Evolutionary conservation across 2,329 filamentous ascomycete species (phyloP).

Genomic region (Phaeosphaeriaceae sp.): DNA sequence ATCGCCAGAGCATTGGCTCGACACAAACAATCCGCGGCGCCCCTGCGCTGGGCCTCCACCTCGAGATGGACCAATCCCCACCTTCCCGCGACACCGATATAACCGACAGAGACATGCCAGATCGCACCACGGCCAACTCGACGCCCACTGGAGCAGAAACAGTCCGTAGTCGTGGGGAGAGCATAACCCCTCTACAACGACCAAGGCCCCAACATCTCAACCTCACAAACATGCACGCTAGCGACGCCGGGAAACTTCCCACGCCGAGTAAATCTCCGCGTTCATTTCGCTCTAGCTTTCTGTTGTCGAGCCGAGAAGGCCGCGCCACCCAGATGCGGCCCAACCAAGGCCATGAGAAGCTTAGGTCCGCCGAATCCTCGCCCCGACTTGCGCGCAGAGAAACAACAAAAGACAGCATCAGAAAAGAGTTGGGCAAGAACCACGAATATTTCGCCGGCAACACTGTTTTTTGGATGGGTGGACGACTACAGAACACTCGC

Average conservation of each 20-base stretch:
- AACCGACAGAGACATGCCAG: conserved; percentile 74
- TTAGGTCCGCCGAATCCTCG: conserved; percentile 81
- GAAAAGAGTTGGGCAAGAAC: conserved; percentile 68
- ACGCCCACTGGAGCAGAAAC: conserved; percentile 69
- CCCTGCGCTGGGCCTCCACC: conserved; percentile 40
- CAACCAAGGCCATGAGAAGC: conserved; percentile 73
- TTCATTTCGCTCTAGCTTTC: conserved; percentile 78
- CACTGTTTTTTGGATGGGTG: conserved; percentile 85
- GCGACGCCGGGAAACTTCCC: conserved; percentile 58
- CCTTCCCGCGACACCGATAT: conserved; percentile 80
- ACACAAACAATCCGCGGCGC: conserved; percentile 39
- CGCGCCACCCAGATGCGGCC: conserved; percentile 55
- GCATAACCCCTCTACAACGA: conserved; percentile 75
- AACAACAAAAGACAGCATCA: conserved; percentile 46
- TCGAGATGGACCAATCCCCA: conserved; percentile 48
- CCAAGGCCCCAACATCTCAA: conserved; percentile 63
- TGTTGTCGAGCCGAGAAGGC: conserved; percentile 65
- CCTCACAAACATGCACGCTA: conserved; percentile 65
- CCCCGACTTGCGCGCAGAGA: conserved; percentile 64
- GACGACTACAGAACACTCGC: conserved; percentile 84
- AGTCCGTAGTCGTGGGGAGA: conserved; percentile 73
- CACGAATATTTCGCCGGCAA: conserved; percentile 95
- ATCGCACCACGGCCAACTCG: conserved; percentile 74
- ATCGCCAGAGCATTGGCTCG: conserved; percentile 49
- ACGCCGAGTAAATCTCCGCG: conserved; percentile 73